Conservation (phyloP, 2,329 filamentous ascomycete genomes). For the Xylariaceae sp. region DNA sequence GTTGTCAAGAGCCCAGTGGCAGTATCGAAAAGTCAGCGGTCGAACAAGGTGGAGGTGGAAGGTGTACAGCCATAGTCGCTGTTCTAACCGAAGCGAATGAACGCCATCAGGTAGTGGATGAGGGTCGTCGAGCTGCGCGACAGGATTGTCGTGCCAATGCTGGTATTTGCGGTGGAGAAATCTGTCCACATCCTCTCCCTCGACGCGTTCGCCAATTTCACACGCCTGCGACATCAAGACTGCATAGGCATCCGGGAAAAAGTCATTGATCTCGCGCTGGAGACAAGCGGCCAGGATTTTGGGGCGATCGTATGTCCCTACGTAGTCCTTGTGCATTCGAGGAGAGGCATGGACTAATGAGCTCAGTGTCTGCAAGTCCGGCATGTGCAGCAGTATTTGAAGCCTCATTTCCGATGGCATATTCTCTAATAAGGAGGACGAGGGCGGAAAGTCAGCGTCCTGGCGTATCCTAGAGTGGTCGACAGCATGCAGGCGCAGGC, state of each 20-base stretch:
- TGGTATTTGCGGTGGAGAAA: neutral
- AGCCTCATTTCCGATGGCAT: too few species aligned
- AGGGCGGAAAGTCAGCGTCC: too few species aligned
- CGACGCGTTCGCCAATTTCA: constrained; percentile 4
- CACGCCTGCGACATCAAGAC: constrained; percentile 12
- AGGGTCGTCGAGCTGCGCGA: neutral
- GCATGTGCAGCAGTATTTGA: too few species aligned
- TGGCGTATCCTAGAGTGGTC: too few species aligned
- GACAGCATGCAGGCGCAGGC: too few species aligned
- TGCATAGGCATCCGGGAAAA: constrained; percentile 19
- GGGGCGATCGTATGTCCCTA: constrained; percentile 8
- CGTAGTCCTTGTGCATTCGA: too few species aligned
- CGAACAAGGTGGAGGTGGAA: constrained; percentile 8
- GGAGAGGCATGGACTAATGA: too few species aligned
- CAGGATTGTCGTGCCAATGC: too few species aligned
- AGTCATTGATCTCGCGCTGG: constrained; percentile 17
- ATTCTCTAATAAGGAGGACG: too few species aligned
- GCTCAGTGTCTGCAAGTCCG: too few species aligned
- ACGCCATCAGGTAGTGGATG: neutral
- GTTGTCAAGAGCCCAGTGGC: constrained; percentile 6
- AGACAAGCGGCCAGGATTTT: constrained; percentile 15
- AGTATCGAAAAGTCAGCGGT: constrained; percentile 6
- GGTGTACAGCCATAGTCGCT: constrained; percentile 8
- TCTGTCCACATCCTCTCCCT: neutral
- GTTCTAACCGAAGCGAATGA: neutral